A percentile compares a stretch with the other conserved stretches of the same genome.
phyloP scores from a whole-genome alignment of 164 flowering plant species.

The Liquidambar formosana region DNA sequence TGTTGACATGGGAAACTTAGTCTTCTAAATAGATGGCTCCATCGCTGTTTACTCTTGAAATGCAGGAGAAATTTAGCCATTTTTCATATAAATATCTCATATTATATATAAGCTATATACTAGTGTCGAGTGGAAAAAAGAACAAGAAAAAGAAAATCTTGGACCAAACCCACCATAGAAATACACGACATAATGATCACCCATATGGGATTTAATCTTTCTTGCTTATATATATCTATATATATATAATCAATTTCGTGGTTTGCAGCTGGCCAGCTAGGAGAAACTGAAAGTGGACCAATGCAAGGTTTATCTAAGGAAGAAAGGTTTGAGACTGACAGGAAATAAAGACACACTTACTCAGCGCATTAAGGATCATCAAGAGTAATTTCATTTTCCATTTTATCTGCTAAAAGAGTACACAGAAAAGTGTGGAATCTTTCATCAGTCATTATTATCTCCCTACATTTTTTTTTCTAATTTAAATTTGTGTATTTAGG shows the following conservation, averaged over 20 bases:
- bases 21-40: not conserved
- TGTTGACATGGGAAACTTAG: not conserved
- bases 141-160: too few species aligned
- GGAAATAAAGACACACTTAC: conserved; percentile 69
- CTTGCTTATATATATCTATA: not conserved
- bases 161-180: too few species aligned
- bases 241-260: not conserved
- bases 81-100: too few species aligned
- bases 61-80: too few species aligned
- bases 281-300: conserved; percentile 76
- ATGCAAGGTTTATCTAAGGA: conserved; percentile 80
- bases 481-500: conserved; percentile 31
- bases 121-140: too few species aligned
- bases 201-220: not conserved
- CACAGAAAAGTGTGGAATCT: not conserved
- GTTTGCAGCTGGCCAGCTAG: conserved; percentile 60
- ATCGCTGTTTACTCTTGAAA: too few species aligned
- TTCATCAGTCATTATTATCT: not conserved
- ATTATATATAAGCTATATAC: too few species aligned
- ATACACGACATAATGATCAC: not conserved
- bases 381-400: conserved; percentile 35
- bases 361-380: conserved; percentile 73
- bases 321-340: conserved; percentile 63
- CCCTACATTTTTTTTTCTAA: not conserved
- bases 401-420: not conserved